Percentiles rank a stretch among this genome's conserved stretches.
Evolutionary conservation across 1,284 basidiomycete genomes (phyloP).

Genomic region (Phylloporus sp.): DNA sequence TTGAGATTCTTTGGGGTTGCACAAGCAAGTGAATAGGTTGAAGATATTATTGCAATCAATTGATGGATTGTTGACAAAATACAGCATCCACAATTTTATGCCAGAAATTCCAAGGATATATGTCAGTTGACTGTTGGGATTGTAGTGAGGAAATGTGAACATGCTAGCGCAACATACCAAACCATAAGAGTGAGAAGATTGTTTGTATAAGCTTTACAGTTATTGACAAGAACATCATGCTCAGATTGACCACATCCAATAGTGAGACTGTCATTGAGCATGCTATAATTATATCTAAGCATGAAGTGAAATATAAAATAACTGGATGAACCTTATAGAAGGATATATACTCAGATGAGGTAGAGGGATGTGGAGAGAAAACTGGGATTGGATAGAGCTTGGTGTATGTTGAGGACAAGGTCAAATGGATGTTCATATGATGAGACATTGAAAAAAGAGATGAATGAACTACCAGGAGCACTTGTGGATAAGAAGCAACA

Average conservation of each 20-base stretch:
- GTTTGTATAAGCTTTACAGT: not conserved
- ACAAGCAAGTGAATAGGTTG: too few relatives aligned
- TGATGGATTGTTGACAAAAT: too few relatives aligned
- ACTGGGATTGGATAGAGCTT: not conserved
- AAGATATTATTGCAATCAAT: too few relatives aligned
- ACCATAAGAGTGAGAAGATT: not conserved
- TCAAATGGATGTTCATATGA: not conserved
- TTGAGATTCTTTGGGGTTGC: too few relatives aligned
- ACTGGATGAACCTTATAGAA: not conserved
- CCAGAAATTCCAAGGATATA: not conserved
- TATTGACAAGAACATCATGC: not conserved
- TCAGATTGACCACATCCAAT: conserved; percentile 7
- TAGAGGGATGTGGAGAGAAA: not conserved
- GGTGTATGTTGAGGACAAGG: not conserved
- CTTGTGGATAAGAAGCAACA: not conserved
- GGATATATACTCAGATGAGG: not conserved
- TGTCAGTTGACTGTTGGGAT: not conserved
- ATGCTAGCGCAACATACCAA: not conserved
- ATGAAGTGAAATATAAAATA: not conserved
- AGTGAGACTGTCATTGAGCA: not conserved
- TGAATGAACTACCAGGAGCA: not conserved
- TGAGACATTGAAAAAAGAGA: not conserved
- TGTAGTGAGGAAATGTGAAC: not conserved
- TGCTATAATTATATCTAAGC: too few relatives aligned
- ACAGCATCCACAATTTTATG: too few relatives aligned